Base-by-base conservation (phyloP, 345 rosid genomes). In the Dipteronia dyeriana region DNA sequence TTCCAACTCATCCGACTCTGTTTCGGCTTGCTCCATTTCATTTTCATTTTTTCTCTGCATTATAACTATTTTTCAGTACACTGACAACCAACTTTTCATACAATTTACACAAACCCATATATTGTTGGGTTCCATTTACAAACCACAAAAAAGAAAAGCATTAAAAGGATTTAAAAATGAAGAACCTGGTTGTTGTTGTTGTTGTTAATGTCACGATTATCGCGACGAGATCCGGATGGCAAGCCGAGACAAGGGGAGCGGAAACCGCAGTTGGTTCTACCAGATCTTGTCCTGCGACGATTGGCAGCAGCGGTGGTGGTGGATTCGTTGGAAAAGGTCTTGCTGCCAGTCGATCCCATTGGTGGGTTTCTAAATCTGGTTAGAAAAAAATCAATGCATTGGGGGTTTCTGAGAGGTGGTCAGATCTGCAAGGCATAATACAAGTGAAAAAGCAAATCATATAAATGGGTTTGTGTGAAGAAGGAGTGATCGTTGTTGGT, bases 281-380 rank as follows among this genome's bases (percentile, higher is more conserved):
- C 88, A 34, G 90, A 82, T 76, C 81, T 88, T 72, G 87, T 86
- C 66, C 86, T 85, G 49, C 86, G 49, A 45, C 49, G 49, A 45
- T 45, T 9, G 49, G 49, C 3, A 11, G 2, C 12, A 45, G 49
- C 49, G 10, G 82, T 67, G 9, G 78, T 51, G 29, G 92, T 39
- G 6, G 85, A 79, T 23, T 84, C 83, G 31, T 79, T 77, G 67
- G 79, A 77, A 68, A 74, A 81, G 56, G 83, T 83, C 76, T 91
- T 95, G 74, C 98, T 95, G 47, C 95, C 87, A 67, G 90, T 82
- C 71, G 97, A 90, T 84, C 98, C 97, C 98, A 95, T 69, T 16
- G 59, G 31, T 22, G 29, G 65, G 39, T 47, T 43, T 64, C 17
- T 69, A 38, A 53, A 54, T 53, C 23, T 41, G 26, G 38, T 11